These are phyloP conservation scores for Ligustrum vulgare DNA, from an alignment of 257 asterid genomes.

Conservation along the genomic window DNA sequence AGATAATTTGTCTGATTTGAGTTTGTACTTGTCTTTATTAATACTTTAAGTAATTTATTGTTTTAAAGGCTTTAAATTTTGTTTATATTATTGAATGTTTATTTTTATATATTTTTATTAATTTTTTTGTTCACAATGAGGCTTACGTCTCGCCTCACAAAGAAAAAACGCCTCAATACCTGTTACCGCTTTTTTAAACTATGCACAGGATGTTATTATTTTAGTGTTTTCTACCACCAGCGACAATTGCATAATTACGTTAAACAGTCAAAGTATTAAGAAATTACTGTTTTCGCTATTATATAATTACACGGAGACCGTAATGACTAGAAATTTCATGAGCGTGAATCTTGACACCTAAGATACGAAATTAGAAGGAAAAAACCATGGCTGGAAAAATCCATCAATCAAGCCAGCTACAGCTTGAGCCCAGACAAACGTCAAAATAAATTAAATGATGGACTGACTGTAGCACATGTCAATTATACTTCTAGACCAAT, in stretches of 20 bases:
- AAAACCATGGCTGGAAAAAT: neutral
- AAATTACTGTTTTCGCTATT: neutral
- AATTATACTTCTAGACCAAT: constrained; percentile 15
- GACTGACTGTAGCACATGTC: constrained; percentile 1
- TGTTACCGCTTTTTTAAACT: too few species aligned
- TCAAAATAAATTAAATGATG: constrained; percentile 8
- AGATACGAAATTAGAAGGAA: neutral
- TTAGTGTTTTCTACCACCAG: neutral
- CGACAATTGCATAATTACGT: neutral
- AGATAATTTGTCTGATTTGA: too few species aligned
- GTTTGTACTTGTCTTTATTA: too few species aligned
- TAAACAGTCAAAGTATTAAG: neutral
- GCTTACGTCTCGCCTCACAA: too few species aligned
- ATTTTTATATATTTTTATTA: too few species aligned
- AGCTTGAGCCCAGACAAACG: constrained; percentile 15
- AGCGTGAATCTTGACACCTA: neutral
- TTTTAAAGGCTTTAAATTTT: too few species aligned
- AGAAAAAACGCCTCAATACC: too few species aligned
- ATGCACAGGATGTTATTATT: neutral
- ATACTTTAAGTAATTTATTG: too few species aligned
- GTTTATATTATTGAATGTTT: too few species aligned
- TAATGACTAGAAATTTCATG: neutral
- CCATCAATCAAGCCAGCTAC: neutral
- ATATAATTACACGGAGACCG: neutral
- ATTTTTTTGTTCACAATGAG: too few species aligned